phyloP scores from a whole-genome alignment of 352 stramenopile species.

The Globisporangium canariense region DNA sequence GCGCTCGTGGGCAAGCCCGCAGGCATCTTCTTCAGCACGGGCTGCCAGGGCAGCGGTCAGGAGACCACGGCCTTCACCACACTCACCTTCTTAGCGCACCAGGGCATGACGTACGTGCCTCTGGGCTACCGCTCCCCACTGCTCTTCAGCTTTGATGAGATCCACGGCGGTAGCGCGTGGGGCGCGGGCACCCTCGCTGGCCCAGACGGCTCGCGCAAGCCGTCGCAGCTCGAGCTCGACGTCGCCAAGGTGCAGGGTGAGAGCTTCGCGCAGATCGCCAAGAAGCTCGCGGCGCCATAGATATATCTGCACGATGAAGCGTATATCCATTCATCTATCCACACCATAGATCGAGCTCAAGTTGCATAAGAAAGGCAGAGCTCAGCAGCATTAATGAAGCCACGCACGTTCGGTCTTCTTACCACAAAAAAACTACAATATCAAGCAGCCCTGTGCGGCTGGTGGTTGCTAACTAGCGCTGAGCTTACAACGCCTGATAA shows the following conservation, averaged over 20 bases:
- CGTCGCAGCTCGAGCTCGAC: constrained; percentile 58
- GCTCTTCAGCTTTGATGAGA: constrained; percentile 44
- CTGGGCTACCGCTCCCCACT: constrained; percentile 37
- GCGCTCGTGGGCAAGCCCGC: constrained; percentile 68
- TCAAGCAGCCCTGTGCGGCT: too few relatives aligned
- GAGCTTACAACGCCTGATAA: too few relatives aligned
- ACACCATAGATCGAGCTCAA: too few relatives aligned
- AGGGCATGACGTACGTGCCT: constrained; percentile 82
- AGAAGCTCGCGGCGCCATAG: constrained; percentile 45
- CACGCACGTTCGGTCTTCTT: too few relatives aligned
- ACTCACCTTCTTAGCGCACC: constrained; percentile 68
- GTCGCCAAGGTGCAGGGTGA: constrained; percentile 67
- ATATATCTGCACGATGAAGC: too few relatives aligned
- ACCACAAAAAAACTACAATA: too few relatives aligned
- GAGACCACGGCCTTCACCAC: constrained; percentile 70
- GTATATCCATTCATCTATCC: too few relatives aligned
- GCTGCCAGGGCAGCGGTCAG: constrained; percentile 65
- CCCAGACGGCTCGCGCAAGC: constrained; percentile 53
- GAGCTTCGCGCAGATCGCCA: constrained; percentile 72
- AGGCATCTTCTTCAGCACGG: constrained; percentile 66
- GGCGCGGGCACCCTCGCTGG: constrained; percentile 62
- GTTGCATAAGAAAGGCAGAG: too few relatives aligned
- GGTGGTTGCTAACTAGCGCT: too few relatives aligned
- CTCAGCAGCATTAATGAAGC: too few relatives aligned
- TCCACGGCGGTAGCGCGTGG: constrained; percentile 50